These are phyloP conservation scores for Thielaviopsis populi DNA, from an alignment of 2,329 filamentous ascomycete genomes.

Conservation along the genomic window DNA sequence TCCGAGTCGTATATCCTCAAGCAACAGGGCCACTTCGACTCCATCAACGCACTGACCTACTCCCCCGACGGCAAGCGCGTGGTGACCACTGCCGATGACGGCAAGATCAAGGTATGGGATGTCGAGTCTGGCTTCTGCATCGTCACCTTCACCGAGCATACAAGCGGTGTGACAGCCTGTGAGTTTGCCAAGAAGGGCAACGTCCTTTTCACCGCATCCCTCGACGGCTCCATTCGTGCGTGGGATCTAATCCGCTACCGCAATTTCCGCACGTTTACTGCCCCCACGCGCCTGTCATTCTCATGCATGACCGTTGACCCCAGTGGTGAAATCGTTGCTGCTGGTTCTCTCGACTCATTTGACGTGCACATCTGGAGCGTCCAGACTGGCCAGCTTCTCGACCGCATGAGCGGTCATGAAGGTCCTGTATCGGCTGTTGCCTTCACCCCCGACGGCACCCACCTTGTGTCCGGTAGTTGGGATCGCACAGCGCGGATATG, in stretches of 20 bases:
- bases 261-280: slow-evolving; percentile 95
- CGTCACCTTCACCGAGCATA: slow-evolving; percentile 95
- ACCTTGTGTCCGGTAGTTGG: slow-evolving; percentile 87
- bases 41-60: slow-evolving; percentile 85
- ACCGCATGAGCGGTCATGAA: slow-evolving; percentile 82
- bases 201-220: slow-evolving; percentile 84
- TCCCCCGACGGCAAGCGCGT: slow-evolving; percentile 87
- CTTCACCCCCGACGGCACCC: slow-evolving; percentile 74
- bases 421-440: slow-evolving; percentile 78
- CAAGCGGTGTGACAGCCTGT: slow-evolving; percentile 82
- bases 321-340: slow-evolving; percentile 89
- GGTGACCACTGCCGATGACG: slow-evolving; percentile 87
- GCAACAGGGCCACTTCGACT: slow-evolving; percentile 93
- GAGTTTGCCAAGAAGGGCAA: slow-evolving; percentile 92
- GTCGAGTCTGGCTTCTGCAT: slow-evolving; percentile 93
- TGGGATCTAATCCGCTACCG: slow-evolving; percentile 95
- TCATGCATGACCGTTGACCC: slow-evolving; percentile 93
- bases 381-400: slow-evolving; percentile 87
- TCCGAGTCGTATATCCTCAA: slow-evolving; percentile 98
- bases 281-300: slow-evolving; percentile 79
- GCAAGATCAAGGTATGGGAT: slow-evolving; percentile 98
- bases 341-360: slow-evolving; percentile 88
- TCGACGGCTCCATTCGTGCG: slow-evolving; percentile 85
- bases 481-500: slow-evolving; percentile 90
- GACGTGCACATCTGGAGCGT: slow-evolving; percentile 98